phyloP scores from a whole-genome alignment of 1,284 basidiomycete genomes.

The Rhodotorula sp. region DNA sequence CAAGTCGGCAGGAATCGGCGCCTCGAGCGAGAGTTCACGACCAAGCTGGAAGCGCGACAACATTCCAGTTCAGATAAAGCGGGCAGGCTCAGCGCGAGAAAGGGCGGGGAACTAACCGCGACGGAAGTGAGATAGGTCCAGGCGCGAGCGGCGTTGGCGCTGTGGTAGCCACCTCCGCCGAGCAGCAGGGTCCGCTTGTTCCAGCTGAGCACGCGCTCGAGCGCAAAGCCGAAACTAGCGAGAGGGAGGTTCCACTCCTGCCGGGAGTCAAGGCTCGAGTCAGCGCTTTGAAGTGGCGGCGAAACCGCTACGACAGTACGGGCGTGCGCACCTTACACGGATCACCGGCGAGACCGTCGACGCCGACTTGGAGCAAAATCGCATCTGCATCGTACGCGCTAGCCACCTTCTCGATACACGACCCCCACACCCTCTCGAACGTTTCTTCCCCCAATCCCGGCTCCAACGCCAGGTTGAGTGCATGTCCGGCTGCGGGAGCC shows the following conservation, averaged over 20 bases:
- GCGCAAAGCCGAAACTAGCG: not conserved
- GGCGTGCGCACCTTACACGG: conserved; percentile 57
- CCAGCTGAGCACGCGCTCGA: conserved; percentile 51
- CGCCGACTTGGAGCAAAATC: conserved; percentile 79
- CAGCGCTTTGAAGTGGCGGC: conserved; percentile 28
- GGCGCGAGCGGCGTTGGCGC: conserved; percentile 75
- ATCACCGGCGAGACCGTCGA: conserved; percentile 81
- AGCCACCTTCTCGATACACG: conserved; percentile 61
- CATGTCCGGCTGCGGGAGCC: conserved; percentile 65
- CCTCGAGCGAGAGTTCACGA: conserved; percentile 59
- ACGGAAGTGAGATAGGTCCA: conserved; percentile 79
- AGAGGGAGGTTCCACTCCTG: conserved; percentile 63
- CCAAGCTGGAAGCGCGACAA: conserved; percentile 53
- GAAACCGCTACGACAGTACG: no score
- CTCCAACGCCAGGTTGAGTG: conserved; percentile 69
- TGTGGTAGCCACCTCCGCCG: conserved; percentile 69
- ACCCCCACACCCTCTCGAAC: conserved; percentile 63
- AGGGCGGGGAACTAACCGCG: conserved; percentile 56
- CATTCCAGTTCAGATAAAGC: not conserved
- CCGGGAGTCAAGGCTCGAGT: not conserved
- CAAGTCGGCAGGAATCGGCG: conserved; percentile 62
- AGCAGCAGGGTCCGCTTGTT: conserved; percentile 25
- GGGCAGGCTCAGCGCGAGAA: not conserved
- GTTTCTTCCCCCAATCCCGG: conserved; percentile 61
- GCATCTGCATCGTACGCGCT: conserved; percentile 71